Conservation (phyloP, 805 yeast species). For the Lipomyces orientalis region DNA sequence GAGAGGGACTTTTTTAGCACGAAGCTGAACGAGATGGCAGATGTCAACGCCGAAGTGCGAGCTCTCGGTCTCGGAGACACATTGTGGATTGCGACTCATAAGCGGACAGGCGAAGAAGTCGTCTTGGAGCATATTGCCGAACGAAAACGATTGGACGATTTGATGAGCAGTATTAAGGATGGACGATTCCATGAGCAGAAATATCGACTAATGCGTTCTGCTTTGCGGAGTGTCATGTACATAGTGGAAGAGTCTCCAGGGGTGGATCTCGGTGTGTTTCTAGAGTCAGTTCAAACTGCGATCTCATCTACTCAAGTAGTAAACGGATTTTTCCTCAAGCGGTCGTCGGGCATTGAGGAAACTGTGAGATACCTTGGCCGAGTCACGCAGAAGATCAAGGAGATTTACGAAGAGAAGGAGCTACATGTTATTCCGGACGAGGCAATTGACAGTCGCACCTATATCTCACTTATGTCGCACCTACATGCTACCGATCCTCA, state of each 20-base stretch:
- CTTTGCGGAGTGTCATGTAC: constrained; percentile 70
- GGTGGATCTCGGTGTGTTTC: constrained; percentile 45
- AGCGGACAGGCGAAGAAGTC: constrained; percentile 61
- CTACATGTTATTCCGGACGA: constrained; percentile 51
- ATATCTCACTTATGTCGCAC: constrained; percentile 19
- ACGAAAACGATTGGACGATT: constrained; percentile 86
- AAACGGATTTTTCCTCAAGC: constrained; percentile 67
- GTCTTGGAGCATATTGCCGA: constrained; percentile 85
- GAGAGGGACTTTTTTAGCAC: constrained; percentile 74
- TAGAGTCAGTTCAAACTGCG: constrained; percentile 75
- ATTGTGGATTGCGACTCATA: constrained; percentile 82
- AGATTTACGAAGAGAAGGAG: constrained; percentile 48
- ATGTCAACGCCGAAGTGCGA: constrained; percentile 58
- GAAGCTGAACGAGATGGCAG: constrained; percentile 54
- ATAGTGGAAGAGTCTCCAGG: constrained; percentile 75
- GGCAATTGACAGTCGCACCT: constrained; percentile 25
- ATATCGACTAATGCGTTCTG: constrained; percentile 70
- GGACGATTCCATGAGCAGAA: constrained; percentile 92
- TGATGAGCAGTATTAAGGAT: constrained; percentile 80
- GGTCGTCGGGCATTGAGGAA: constrained; percentile 74
- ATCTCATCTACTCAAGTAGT: constrained; percentile 71
- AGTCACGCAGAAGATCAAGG: constrained; percentile 54
- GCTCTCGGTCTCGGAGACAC: constrained; percentile 85
- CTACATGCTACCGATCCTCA: constrained; percentile 22
- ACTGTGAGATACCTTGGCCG: constrained; percentile 65